A percentile compares a stretch with the other conserved stretches of the same genome.
These are phyloP conservation scores for Aleurites moluccanus DNA, from an alignment of 441 rosid genomes.

Conservation along the genomic window DNA sequence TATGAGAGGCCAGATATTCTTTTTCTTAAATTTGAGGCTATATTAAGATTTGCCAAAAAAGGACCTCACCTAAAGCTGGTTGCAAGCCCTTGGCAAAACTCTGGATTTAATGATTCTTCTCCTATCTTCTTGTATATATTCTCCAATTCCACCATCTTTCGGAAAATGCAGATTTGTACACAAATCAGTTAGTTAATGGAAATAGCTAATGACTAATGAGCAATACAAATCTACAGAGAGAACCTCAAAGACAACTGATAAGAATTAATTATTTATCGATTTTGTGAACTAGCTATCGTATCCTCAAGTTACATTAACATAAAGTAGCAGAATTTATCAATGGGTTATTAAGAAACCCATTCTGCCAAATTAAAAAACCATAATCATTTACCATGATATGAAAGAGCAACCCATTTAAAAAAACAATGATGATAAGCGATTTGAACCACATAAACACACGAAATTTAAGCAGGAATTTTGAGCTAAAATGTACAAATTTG, in stretches of 20 bases:
- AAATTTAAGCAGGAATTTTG: neutral
- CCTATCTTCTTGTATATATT: slow-evolving; percentile 60
- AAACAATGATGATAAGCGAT: neutral
- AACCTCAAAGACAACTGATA: neutral
- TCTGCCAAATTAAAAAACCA: neutral
- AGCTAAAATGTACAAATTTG: neutral
- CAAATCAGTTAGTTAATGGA: neutral
- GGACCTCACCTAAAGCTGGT: slow-evolving; percentile 56
- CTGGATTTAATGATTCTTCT: slow-evolving; percentile 47
- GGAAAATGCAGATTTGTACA: neutral
- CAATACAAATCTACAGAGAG: neutral
- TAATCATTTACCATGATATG: neutral
- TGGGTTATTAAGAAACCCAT: neutral
- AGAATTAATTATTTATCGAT: neutral
- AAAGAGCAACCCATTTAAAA: slow-evolving; percentile 3
- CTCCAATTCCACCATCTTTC: slow-evolving; percentile 76
- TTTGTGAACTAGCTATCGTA: neutral
- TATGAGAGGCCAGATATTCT: neutral
- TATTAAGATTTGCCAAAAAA: slow-evolving; percentile 7
- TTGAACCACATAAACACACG: neutral
- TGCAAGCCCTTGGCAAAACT: slow-evolving; percentile 67
- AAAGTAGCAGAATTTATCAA: neutral
- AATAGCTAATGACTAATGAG: neutral
- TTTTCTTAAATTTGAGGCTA: neutral
- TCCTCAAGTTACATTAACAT: no score